Evolutionary conservation across 768 basidiomycete genomes (phyloP), one percentile per base, ranked within the genome.

Genomic region (Xerocomellus dryophilus): DNA sequence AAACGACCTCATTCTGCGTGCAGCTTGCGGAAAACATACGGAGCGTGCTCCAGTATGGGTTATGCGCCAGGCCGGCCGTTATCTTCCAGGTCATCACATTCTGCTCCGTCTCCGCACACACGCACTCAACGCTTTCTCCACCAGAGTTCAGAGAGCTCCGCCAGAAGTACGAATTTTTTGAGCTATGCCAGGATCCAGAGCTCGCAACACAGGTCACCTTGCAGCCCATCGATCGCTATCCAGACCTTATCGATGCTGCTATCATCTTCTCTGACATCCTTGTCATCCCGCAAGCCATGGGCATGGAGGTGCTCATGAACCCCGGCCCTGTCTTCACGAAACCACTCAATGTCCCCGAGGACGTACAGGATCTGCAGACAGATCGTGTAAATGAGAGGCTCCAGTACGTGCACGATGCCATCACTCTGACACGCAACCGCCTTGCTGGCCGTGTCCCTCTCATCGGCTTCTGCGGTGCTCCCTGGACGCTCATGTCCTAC

Each of bases 221-320:
- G 18, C 97, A 98, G 70, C 97, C 97, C 47, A 92, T 98, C 64
- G 82, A 86, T 46, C 85, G 93, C 42, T 98, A 90, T 73, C 69
- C 82, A 2, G 91, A 86, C 42, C 80, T 95, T 34, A 71, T 99
- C 63, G 97, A 98, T 72, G 96, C 96, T 10, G 82, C 93, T 51
- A 98, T 98, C 75, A 98, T 98, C 72, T 99, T 99, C 78, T 90
- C 86, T 62, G 97, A 98, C 69, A 99, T 98, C 73, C 87, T 99
- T 59, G 95, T 99, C 69, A 78, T 99, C 52, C 97, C 97, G 0
- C 95, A 98, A 68, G 97, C 97, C 20, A 84, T 99, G 85, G 97
- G 97, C 17, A 89, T 99, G 86, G 87, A 88, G 63, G 88, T 93
- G 0, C 76, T 88, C 64, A 98, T 99, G 96, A 90, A 88, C 63